These are phyloP conservation scores for Eragrostis tef DNA, from an alignment of 202 grass and related monocot genomes.

Conservation along the genomic window DNA sequence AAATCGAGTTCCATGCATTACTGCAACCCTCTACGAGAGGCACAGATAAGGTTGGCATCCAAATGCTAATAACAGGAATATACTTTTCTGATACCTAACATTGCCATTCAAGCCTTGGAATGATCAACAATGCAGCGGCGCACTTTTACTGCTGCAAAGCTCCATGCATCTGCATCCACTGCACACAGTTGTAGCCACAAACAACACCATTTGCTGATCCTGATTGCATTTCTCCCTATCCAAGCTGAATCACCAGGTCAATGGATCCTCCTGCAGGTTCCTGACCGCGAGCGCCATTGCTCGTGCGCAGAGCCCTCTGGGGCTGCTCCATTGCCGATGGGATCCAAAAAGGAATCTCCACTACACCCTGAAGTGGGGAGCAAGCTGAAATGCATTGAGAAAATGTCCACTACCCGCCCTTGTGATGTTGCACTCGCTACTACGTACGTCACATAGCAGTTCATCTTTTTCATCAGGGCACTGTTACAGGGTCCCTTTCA, in stretches of 20 bases:
- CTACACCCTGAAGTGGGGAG: constrained; percentile 57
- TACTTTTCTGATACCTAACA: constrained; percentile 49
- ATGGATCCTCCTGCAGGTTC: constrained; percentile 21
- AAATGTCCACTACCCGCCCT: constrained; percentile 46
- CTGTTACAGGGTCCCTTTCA: constrained; percentile 46
- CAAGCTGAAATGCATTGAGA: constrained; percentile 58
- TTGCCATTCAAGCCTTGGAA: constrained; percentile 40
- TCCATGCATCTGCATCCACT: constrained; percentile 44
- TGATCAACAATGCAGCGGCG: constrained; percentile 39
- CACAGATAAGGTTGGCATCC: constrained; percentile 42
- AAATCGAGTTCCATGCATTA: neutral
- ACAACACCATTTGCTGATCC: neutral
- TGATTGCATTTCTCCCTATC: constrained; percentile 7
- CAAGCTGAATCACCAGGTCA: constrained; percentile 47
- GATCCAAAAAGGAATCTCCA: constrained; percentile 47
- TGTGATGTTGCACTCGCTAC: constrained; percentile 49
- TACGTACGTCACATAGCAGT: constrained; percentile 40
- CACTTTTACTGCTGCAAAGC: constrained; percentile 42
- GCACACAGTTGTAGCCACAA: constrained; percentile 39
- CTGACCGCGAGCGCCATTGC: neutral
- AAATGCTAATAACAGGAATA: constrained; percentile 32
- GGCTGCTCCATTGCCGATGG: constrained; percentile 23
- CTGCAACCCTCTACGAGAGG: neutral
- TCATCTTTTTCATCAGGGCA: constrained; percentile 49
- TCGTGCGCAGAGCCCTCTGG: constrained; percentile 9